Evolutionary conservation across 2,329 filamentous ascomycete species (phyloP).

Genomic region (Cryoendolithus antarcticus): DNA sequence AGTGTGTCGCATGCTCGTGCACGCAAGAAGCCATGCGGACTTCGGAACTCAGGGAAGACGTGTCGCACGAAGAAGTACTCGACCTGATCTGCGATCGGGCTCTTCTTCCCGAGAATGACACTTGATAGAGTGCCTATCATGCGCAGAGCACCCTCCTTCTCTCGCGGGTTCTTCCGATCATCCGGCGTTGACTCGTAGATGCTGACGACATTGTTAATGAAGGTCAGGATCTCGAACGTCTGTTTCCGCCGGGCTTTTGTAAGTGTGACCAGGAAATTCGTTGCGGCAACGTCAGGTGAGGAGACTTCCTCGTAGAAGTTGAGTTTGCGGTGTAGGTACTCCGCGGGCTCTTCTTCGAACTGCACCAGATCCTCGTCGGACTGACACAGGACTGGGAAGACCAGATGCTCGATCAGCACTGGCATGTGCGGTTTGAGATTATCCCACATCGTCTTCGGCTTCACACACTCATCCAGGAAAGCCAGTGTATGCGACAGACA

Average conservation of each 20-base stretch:
- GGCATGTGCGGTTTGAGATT: constrained; percentile 88
- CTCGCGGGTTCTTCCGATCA: constrained; percentile 81
- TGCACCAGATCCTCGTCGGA: constrained; percentile 85
- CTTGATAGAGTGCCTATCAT: constrained; percentile 95
- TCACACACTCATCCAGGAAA: constrained; percentile 93
- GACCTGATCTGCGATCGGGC: constrained; percentile 90
- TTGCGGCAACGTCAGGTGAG: constrained; percentile 86
- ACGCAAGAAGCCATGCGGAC: constrained; percentile 78
- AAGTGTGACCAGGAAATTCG: constrained; percentile 88
- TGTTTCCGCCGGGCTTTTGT: constrained; percentile 93
- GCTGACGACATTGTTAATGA: constrained; percentile 90
- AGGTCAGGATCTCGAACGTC: constrained; percentile 86
- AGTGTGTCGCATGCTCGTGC: constrained; percentile 93
- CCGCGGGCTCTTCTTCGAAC: constrained; percentile 86
- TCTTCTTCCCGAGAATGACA: constrained; percentile 95
- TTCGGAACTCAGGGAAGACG: constrained; percentile 96
- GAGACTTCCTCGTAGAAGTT: constrained; percentile 98
- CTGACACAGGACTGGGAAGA: constrained; percentile 91
- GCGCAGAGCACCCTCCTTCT: constrained; percentile 89
- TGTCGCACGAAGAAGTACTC: constrained; percentile 98
- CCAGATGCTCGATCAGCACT: constrained; percentile 81
- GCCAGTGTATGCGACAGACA: constrained; percentile 87
- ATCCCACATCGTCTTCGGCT: constrained; percentile 93
- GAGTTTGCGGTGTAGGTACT: constrained; percentile 92
- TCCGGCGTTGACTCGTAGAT: constrained; percentile 76